Percentiles rank a stretch among this genome's conserved stretches.
Evolutionary conservation across 2,329 filamentous ascomycete genomes (phyloP).

Genomic region (Colletotrichum sp.): DNA sequence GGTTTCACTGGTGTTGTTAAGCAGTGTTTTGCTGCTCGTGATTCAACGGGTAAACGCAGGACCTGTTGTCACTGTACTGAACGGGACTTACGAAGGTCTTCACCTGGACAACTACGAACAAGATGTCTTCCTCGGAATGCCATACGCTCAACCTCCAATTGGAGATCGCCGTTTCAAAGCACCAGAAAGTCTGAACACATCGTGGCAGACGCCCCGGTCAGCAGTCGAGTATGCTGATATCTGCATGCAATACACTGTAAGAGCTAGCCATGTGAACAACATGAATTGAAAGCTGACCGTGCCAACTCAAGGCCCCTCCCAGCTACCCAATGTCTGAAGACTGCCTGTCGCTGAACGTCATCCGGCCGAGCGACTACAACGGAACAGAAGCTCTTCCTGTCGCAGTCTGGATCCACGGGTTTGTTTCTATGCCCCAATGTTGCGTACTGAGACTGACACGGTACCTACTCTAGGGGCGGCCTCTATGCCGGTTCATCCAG

Average conservation of each 20-base stretch:
- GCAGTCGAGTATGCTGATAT: constrained; percentile 46
- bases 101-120: constrained; percentile 37
- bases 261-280: constrained; percentile 32
- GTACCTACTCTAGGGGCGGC: neutral
- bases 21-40: neutral
- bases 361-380: neutral
- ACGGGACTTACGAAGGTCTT: constrained; percentile 36
- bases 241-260: constrained; percentile 49
- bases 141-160: constrained; percentile 59
- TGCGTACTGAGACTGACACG: neutral
- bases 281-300: neutral
- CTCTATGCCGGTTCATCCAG: constrained; percentile 23
- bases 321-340: neutral
- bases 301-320: neutral
- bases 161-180: constrained; percentile 37
- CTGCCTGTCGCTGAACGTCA: neutral
- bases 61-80: constrained; percentile 20
- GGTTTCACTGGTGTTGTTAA: neutral
- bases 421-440: neutral
- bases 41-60: neutral
- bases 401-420: neutral
- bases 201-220: constrained; percentile 39
- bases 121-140: constrained; percentile 53
- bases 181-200: constrained; percentile 38
- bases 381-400: neutral